Percentiles rank a stretch among this genome's conserved stretches.
Evolutionary conservation across 179 eudicot species (phyloP).

Genomic region (Nepenthes alata): DNA sequence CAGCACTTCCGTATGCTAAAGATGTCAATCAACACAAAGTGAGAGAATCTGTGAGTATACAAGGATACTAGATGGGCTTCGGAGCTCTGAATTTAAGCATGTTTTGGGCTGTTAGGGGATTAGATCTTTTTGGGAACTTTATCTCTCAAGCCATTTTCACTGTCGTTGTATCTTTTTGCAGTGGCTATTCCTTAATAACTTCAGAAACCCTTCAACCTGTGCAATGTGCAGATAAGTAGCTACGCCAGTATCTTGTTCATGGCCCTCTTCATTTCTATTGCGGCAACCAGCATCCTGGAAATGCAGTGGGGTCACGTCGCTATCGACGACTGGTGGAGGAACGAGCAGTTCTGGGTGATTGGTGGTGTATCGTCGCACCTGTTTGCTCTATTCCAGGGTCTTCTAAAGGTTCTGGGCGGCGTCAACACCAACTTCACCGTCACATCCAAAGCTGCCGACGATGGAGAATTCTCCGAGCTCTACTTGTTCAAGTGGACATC

Average conservation of each 20-base stretch:
- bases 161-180: too few relatives aligned
- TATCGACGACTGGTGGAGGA: conserved; percentile 22
- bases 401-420: conserved; percentile 16
- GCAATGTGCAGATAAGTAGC: conserved; percentile 14
- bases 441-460: conserved; percentile 14
- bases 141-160: too few relatives aligned
- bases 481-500: conserved; percentile 18
- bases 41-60: too few relatives aligned
- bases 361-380: conserved; percentile 19
- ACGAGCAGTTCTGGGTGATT: conserved; percentile 20
- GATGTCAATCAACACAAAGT: too few relatives aligned
- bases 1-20: too few relatives aligned
- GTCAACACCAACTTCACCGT: conserved; percentile 20
- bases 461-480: conserved; percentile 16
- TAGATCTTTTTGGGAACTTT: too few relatives aligned
- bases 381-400: conserved; percentile 20
- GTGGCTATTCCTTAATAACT: too few relatives aligned
- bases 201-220: not conserved
- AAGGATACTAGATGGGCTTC: too few relatives aligned
- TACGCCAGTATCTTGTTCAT: conserved; percentile 15
- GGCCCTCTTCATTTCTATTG: conserved; percentile 14
- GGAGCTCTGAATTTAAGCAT: too few relatives aligned
- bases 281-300: conserved; percentile 14
- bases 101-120: too few relatives aligned
- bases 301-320: conserved; percentile 15